Evolutionary conservation across 352 stramenopile genomes (phyloP).

Genomic region (Globisporangium ultimum): DNA sequence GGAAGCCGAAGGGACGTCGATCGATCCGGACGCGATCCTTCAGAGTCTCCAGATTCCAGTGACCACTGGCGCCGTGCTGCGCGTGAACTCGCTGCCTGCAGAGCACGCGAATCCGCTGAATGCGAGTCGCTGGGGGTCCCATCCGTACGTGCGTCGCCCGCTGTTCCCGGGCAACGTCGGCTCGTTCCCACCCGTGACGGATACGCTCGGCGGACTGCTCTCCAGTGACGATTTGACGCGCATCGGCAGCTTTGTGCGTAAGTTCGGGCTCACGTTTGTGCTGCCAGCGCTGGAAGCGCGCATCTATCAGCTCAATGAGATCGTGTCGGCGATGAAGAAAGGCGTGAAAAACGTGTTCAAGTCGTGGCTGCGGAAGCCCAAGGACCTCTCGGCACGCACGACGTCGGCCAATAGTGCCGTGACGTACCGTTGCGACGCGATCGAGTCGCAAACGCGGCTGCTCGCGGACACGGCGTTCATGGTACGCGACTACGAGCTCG

Average conservation of each 20-base stretch:
- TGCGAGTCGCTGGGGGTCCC: slow-evolving; percentile 35
- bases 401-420: slow-evolving; percentile 19
- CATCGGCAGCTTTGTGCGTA: slow-evolving; percentile 66
- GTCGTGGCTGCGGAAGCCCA: slow-evolving; percentile 89
- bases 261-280: slow-evolving; percentile 77
- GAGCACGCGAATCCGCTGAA: slow-evolving; percentile 28
- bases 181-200: slow-evolving; percentile 25
- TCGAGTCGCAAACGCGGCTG: slow-evolving; percentile 87
- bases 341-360: slow-evolving; percentile 92
- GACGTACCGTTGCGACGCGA: slow-evolving; percentile 79
- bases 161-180: slow-evolving; percentile 37
- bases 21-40: slow-evolving; percentile 78
- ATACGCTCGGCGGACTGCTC: slow-evolving; percentile 40
- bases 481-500: slow-evolving; percentile 87
- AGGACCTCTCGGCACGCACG: slow-evolving; percentile 46
- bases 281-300: slow-evolving; percentile 78
- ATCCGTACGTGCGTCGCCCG: slow-evolving; percentile 61
- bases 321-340: slow-evolving; percentile 89
- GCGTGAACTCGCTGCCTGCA: slow-evolving; percentile 60
- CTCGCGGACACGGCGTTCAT: slow-evolving; percentile 89
- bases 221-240: slow-evolving; percentile 66
- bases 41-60: slow-evolving; percentile 57
- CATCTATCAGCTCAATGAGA: slow-evolving; percentile 84
- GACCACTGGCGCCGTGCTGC: slow-evolving; percentile 48
- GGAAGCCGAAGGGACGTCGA: slow-evolving; percentile 74